phyloP scores from a whole-genome alignment of 2,329 filamentous ascomycete species.

The Phaeoacremonium minimum region DNA sequence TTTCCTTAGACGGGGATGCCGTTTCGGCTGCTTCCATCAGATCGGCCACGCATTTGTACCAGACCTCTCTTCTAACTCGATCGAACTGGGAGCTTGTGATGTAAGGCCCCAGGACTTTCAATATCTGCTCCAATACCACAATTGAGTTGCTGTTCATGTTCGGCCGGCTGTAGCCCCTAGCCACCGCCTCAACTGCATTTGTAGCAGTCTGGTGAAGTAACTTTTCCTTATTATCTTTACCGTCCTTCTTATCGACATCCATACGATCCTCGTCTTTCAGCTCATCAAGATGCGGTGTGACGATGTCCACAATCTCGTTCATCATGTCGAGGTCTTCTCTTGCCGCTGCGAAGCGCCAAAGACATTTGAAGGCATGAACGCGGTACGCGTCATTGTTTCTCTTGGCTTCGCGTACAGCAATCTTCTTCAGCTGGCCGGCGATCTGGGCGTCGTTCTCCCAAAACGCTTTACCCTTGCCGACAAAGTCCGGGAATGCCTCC shows the following conservation, averaged over 20 bases:
- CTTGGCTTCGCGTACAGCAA: conserved; percentile 82
- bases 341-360: conserved; percentile 69
- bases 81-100: conserved; percentile 31
- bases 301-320: conserved; percentile 60
- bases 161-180: conserved; percentile 42
- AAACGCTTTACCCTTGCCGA: conserved; percentile 56
- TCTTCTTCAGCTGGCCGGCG: conserved; percentile 69
- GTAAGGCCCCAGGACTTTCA: conserved; percentile 33
- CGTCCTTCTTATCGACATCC: conserved; percentile 50
- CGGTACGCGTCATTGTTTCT: conserved; percentile 84
- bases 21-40: conserved; percentile 36
- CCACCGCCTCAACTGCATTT: conserved; percentile 46
- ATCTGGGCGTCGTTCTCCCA: conserved; percentile 49
- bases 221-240: conserved; percentile 29
- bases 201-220: conserved; percentile 36
- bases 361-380: conserved; percentile 65
- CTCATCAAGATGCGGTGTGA: conserved; percentile 58
- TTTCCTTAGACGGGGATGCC: conserved; percentile 8
- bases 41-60: conserved; percentile 46
- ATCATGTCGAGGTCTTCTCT: conserved; percentile 68
- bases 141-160: conserved; percentile 30
- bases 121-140: conserved; percentile 32
- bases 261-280: conserved; percentile 57
- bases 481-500: conserved; percentile 73
- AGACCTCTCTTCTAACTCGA: conserved; percentile 41